These are phyloP conservation scores for Trichosporon sp. DNA, from an alignment of 1,284 basidiomycete species.

Conservation along the genomic window DNA sequence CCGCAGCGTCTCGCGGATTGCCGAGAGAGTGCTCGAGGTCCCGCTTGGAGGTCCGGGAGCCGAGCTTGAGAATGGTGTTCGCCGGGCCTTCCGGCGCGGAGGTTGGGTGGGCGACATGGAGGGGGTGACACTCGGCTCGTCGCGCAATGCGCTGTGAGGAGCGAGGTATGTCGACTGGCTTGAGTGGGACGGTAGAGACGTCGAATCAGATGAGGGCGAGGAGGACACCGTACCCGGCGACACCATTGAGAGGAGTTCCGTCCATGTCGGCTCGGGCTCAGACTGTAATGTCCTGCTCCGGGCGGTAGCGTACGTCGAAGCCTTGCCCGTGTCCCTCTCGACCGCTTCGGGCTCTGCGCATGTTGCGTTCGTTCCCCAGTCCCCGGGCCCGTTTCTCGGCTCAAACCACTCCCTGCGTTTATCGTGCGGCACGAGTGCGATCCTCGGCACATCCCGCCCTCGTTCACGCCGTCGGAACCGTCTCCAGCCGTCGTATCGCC, in stretches of 20 bases:
- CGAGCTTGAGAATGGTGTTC: not conserved
- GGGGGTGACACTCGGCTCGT: not conserved
- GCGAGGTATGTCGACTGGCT: not conserved
- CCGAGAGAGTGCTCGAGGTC: not conserved
- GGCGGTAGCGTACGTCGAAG: not conserved
- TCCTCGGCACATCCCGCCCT: not conserved
- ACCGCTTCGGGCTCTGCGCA: not conserved
- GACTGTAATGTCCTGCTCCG: not conserved
- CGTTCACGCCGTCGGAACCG: not conserved
- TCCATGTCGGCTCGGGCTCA: not conserved
- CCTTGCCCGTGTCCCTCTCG: not conserved
- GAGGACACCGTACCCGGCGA: not conserved
- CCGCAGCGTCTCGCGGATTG: not conserved
- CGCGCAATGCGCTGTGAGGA: not conserved
- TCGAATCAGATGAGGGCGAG: not conserved
- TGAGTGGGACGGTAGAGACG: not conserved
- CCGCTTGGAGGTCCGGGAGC: not conserved
- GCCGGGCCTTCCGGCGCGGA: not conserved
- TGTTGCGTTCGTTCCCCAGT: no score
- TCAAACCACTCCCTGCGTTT: not conserved
- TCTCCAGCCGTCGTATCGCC: not conserved
- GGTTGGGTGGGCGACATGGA: not conserved
- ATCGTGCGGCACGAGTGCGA: not conserved
- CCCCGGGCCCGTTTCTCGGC: no score
- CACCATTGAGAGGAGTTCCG: not conserved